Conservation (phyloP, 768 basidiomycete species). For the Boletus eberwhitei region DNA sequence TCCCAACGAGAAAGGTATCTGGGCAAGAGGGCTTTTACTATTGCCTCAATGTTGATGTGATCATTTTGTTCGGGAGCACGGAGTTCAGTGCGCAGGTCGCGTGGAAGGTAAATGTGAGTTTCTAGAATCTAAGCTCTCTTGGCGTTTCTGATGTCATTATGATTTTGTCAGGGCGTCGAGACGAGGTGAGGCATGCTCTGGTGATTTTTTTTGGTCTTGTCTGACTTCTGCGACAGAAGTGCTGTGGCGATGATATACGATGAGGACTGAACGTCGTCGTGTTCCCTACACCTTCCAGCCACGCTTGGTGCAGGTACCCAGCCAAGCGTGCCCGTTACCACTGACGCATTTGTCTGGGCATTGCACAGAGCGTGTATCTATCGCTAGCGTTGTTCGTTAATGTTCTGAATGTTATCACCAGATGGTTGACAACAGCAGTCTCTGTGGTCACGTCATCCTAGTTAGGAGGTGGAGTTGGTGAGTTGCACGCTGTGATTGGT, state of each 20-base stretch:
- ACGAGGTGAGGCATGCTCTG: neutral
- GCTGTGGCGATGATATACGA: conserved; percentile 7
- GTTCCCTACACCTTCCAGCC: neutral
- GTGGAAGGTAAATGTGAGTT: conserved; percentile 11
- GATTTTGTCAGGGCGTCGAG: conserved; percentile 5
- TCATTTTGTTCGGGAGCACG: conserved; percentile 15
- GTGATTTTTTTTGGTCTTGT: too few relatives aligned
- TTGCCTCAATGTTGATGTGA: conserved; percentile 1
- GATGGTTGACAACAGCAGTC: neutral
- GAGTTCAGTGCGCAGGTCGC: conserved; percentile 26
- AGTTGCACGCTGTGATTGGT: neutral
- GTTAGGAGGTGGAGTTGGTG: neutral
- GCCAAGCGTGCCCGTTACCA: neutral
- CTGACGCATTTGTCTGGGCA: neutral
- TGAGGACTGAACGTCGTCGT: neutral
- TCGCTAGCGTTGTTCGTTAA: neutral
- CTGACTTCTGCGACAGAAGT: neutral
- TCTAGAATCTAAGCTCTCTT: too few relatives aligned
- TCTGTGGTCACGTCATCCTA: neutral
- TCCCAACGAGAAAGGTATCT: neutral
- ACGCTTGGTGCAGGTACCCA: neutral
- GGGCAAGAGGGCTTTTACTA: conserved; percentile 7
- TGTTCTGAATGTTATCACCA: neutral
- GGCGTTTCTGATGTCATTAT: neutral
- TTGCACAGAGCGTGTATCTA: neutral